Evolutionary conservation across 2,329 filamentous ascomycete genomes (phyloP), one percentile per base, ranked within the genome.

Genomic region (Trichoderma harzianum): DNA sequence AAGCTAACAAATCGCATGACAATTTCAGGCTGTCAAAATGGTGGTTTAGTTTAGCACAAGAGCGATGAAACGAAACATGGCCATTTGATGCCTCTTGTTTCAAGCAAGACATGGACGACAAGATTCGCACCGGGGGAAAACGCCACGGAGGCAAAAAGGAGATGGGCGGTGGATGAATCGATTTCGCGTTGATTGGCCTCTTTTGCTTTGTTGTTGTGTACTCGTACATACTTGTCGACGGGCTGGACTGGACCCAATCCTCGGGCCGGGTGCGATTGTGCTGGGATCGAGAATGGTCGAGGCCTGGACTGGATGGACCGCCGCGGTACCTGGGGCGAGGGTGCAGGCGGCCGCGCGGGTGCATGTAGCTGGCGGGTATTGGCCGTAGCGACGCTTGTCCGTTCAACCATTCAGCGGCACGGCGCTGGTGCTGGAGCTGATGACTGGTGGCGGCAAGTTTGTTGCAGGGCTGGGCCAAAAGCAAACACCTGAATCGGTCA

Each of bases 121-220:
- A 60, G 65, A 60, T 60, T 58, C 34, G 53, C 65, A 28, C 14
- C 26, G 18, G 47, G 18, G 34, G 16, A 16, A 43, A 18, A 21
- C 57, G 65, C 65, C 65, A 68, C 53, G 16, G 65, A 43, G 65
- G 65, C 65, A n/a, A 68, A 18, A 68, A 58, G 28, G 14, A 16
- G n/a, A 51, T 39, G 10, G 43, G 43, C n/a, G 43, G 43, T 34
- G 28, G n/a, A 21, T 24, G 26, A 28, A 21, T 21, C 55, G 26
- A 60, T 32, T 21, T 47, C 36, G 24, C 21, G 10, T 21, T 16
- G 11, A 12, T 51, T 51, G 36, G 24, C 39, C 18, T 43, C 16
- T 43, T 43, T 39, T 34, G 12, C 32, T 34, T 14, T 34, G 32
- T 34, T n/a, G n/a, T n/a, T n/a, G n/a, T n/a, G n/a, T n/a, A n/a